Evolutionary conservation across 169 alveolate genomes (phyloP), one percentile per base, ranked within the genome.

Genomic region (Cryptosporidium parvum): DNA sequence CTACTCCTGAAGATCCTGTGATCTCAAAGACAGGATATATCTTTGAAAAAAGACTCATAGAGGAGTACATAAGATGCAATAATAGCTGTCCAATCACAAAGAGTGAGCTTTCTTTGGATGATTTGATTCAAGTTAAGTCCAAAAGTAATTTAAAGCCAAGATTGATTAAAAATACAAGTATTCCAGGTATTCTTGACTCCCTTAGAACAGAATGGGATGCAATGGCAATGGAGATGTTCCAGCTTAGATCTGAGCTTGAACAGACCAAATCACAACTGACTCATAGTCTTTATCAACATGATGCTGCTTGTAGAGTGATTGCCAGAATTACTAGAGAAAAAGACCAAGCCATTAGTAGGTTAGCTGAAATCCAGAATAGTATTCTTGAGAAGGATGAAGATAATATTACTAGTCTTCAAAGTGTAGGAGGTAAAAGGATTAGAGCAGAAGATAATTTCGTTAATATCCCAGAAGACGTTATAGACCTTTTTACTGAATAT

Each of bases 251-350:
- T 45, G 75, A 71, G 85, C 84, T 59, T 45, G 86, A 61, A 10
- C 91, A 93, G 87, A 92, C 95, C 6, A 94, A 99, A 68, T 96
- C 96, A 89, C 99, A 98, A 93, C 96, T 98, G 35, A 95, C 98
- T 45, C 99, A 98, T 85, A 95, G 99, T 44, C 95, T 98, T 33
- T 98, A 98, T 93, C 98, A 98, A 87, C 99, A 98, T 75, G 99
- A 98, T 84, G 99, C 99, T 3, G 99, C 99, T 16, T 96, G 99
- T 35, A 93, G 99, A 70, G 99, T 98, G 26, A 97, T 98, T 14
- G 98, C 99, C 21, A 93, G 98, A 91, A 94, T 98, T 29, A 89
- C 97, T 14, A 95, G 96, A 84, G 99, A 98, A 93, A 95, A 98
- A 80, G 99, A 98, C 86, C 95, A 95, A 45, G 98, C 98, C 1